Conservation (phyloP, 2,329 filamentous ascomycete species). For the Trichoderma polysporum region DNA sequence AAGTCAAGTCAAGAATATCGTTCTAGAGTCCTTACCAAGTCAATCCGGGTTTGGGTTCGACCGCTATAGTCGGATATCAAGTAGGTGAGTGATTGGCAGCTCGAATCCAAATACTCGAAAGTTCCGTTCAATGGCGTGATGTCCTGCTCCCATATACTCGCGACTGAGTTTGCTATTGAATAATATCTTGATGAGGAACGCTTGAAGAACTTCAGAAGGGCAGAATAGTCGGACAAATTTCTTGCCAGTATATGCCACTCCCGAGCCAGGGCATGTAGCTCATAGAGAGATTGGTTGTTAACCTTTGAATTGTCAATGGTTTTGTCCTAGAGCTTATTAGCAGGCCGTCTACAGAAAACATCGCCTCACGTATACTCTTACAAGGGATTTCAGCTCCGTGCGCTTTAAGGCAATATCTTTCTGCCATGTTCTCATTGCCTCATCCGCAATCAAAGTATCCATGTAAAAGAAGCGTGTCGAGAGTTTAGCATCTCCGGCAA, state of each 20-base stretch:
- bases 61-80: background rate
- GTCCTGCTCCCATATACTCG: too few relatives aligned
- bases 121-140: background rate
- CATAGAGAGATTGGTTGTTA: background rate
- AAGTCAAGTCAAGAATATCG: fast-evolving
- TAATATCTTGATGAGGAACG: background rate
- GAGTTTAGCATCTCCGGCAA: background rate
- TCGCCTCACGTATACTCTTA: background rate
- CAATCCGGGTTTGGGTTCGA: background rate
- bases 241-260: background rate
- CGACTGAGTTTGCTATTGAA: too few relatives aligned
- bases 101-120: background rate
- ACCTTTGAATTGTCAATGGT: background rate
- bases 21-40: background rate
- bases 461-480: background rate
- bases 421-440: background rate
- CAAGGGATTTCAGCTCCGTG: background rate
- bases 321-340: background rate
- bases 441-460: background rate
- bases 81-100: background rate
- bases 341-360: fast-evolving
- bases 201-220: background rate
- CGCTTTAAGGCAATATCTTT: background rate
- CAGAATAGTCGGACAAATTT: background rate
- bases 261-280: background rate